Percentiles rank a stretch among this genome's conserved stretches.
phyloP scores from a whole-genome alignment of 345 rosid genomes.

The Aquilaria sinensis region DNA sequence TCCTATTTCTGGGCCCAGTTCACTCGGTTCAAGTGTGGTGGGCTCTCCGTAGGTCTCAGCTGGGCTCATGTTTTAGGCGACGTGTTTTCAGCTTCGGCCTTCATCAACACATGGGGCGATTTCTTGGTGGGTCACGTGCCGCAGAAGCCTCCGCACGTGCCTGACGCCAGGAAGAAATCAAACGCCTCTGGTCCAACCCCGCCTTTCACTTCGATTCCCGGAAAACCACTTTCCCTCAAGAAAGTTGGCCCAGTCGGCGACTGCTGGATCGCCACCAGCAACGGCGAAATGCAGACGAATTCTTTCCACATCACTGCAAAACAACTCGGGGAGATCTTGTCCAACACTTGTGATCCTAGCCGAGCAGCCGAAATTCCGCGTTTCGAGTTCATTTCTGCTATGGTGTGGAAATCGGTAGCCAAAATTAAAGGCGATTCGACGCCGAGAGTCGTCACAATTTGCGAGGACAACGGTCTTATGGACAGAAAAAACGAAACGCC shows the following conservation, averaged over 20 bases:
- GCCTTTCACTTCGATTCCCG: background rate
- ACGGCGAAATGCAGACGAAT: constrained; percentile 29
- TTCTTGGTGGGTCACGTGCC: constrained; percentile 24
- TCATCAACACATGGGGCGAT: constrained; percentile 45
- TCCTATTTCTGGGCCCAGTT: constrained; percentile 26
- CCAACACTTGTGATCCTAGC: background rate
- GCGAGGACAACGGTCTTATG: constrained; percentile 9
- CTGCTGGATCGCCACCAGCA: constrained; percentile 31
- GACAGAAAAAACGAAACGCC: constrained; percentile 11
- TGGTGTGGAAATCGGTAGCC: constrained; percentile 47
- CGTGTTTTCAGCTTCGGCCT: constrained; percentile 40
- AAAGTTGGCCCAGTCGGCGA: constrained; percentile 47
- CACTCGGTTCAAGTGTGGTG: constrained; percentile 69
- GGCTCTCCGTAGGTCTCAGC: constrained; percentile 52
- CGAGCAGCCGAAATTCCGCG: constrained; percentile 1
- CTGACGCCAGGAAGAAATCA: background rate
- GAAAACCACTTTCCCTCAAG: constrained; percentile 24
- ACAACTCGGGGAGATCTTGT: constrained; percentile 26
- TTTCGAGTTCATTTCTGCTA: constrained; percentile 41
- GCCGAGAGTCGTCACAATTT: constrained; percentile 32
- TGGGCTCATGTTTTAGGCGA: constrained; percentile 91
- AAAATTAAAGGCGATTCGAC: constrained; percentile 28
- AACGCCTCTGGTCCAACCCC: background rate
- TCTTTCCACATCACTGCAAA: constrained; percentile 21
- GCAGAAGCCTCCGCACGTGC: constrained; percentile 17